A percentile compares a stretch with the other conserved stretches of the same genome.
Evolutionary conservation across 2,329 filamentous ascomycete genomes (phyloP).

Genomic region (Huntiella bhutanensis): DNA sequence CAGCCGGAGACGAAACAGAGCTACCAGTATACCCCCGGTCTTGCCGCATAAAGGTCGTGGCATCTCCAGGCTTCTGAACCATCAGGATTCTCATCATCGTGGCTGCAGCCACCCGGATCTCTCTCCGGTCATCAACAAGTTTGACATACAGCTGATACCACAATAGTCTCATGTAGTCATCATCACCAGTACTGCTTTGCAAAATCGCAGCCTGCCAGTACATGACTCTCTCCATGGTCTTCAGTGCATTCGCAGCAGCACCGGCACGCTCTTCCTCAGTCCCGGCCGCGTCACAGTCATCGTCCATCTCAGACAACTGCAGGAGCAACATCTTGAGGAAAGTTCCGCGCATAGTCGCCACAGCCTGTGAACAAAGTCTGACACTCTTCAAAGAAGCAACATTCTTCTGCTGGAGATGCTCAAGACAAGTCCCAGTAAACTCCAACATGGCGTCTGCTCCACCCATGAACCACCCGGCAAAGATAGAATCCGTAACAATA

Average conservation of each 20-base stretch:
- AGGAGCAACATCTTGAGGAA: conserved; percentile 67
- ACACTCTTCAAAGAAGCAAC: conserved; percentile 68
- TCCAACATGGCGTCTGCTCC: conserved; percentile 70
- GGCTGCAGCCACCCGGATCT: conserved; percentile 57
- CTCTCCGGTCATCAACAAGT: conserved; percentile 48
- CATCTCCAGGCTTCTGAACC: conserved; percentile 80
- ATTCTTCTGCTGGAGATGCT: conserved; percentile 75
- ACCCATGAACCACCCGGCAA: conserved; percentile 91
- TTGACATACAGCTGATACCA: conserved; percentile 90
- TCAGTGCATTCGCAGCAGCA: neutral
- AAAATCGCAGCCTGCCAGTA: conserved; percentile 94
- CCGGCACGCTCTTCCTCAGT: conserved; percentile 27
- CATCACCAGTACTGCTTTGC: conserved; percentile 55
- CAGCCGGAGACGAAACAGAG: neutral
- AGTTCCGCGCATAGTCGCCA: conserved; percentile 54
- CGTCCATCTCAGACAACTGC: conserved; percentile 66
- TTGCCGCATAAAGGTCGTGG: conserved; percentile 52
- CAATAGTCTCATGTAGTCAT: conserved; percentile 66
- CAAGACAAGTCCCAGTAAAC: conserved; percentile 66
- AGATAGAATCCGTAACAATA: conserved; percentile 63
- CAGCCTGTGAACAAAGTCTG: conserved; percentile 72
- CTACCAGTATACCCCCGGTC: conserved; percentile 25
- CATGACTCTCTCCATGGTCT: conserved; percentile 53
- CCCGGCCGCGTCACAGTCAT: conserved; percentile 31
- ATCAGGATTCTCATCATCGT: conserved; percentile 82